These are phyloP conservation scores for Colletotrichum tropicale DNA, from an alignment of 2,329 filamentous ascomycete genomes.

Conservation along the genomic window DNA sequence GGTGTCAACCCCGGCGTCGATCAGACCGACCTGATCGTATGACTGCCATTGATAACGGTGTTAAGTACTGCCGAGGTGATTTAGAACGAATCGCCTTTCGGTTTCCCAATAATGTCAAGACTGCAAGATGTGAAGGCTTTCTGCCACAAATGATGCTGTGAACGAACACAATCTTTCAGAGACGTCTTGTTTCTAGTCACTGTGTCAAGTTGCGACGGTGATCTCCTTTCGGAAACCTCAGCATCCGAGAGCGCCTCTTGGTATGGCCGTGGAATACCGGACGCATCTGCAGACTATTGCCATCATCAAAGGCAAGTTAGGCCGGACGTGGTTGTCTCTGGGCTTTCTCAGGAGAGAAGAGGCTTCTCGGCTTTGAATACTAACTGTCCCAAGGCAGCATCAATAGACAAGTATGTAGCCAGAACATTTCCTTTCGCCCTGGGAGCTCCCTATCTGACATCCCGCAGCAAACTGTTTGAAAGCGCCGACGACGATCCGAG, in stretches of 20 bases:
- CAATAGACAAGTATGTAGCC: not conserved
- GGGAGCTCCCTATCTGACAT: not conserved
- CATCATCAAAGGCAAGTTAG: not conserved
- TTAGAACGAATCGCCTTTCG: not conserved
- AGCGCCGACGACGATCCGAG: not conserved
- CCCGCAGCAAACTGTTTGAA: not conserved
- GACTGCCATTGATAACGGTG: not conserved
- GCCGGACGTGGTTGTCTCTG: not conserved
- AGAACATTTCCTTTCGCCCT: not conserved
- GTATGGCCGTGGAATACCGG: not conserved
- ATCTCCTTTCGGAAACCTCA: not conserved
- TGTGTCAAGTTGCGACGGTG: not conserved
- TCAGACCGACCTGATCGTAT: not conserved
- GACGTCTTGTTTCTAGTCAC: not conserved
- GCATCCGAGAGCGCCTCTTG: not conserved
- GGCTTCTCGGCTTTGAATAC: not conserved
- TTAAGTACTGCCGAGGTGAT: too few relatives aligned
- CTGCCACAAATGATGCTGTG: not conserved
- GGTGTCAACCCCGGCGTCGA: not conserved
- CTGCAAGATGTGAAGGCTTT: not conserved
- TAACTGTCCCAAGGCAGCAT: not conserved
- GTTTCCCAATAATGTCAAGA: not conserved
- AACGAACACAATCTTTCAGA: not conserved
- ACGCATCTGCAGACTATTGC: not conserved
- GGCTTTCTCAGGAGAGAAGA: not conserved